Evolutionary conservation across 495 filamentous ascomycete species (phyloP).

Genomic region (Neurospora sp.): DNA sequence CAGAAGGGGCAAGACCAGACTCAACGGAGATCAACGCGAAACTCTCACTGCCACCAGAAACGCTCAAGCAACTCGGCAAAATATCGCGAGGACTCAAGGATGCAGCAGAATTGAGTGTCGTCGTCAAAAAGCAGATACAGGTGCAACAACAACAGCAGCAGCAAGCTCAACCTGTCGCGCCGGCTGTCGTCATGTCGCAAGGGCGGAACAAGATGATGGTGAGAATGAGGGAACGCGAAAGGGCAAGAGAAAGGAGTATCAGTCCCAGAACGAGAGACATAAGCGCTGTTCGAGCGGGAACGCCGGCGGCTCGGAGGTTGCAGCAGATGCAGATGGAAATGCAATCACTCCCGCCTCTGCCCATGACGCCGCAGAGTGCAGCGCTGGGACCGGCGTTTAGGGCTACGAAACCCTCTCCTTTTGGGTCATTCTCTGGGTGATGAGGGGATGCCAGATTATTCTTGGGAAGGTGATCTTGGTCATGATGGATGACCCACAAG

Average conservation of each 20-base stretch:
- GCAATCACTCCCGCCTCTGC: constrained; percentile 11
- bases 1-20: not conserved
- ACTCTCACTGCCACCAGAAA: constrained; percentile 47
- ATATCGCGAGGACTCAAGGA: constrained; percentile 67
- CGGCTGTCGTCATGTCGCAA: not conserved
- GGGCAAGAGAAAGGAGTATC: not conserved
- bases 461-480: too few species aligned
- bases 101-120: constrained; percentile 59
- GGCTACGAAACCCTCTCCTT: constrained; percentile 21
- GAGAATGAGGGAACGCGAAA: not conserved
- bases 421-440: not conserved
- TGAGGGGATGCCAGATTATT: too few species aligned
- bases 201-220: not conserved
- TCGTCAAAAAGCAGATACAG: constrained; percentile 2
- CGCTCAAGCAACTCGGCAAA: constrained; percentile 56
- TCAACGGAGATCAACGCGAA: not conserved
- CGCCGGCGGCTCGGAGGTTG: not conserved
- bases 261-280: not conserved
- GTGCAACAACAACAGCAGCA: not conserved
- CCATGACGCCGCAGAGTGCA: constrained; percentile 54
- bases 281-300: not conserved
- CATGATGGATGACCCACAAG: not conserved
- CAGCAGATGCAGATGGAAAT: constrained; percentile 9
- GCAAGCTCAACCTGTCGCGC: not conserved
- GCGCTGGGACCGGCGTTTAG: constrained; percentile 50